Percentiles rank a stretch among this genome's conserved stretches.
Evolutionary conservation across 306 rosid species (phyloP).

Genomic region (Acacia confusa): DNA sequence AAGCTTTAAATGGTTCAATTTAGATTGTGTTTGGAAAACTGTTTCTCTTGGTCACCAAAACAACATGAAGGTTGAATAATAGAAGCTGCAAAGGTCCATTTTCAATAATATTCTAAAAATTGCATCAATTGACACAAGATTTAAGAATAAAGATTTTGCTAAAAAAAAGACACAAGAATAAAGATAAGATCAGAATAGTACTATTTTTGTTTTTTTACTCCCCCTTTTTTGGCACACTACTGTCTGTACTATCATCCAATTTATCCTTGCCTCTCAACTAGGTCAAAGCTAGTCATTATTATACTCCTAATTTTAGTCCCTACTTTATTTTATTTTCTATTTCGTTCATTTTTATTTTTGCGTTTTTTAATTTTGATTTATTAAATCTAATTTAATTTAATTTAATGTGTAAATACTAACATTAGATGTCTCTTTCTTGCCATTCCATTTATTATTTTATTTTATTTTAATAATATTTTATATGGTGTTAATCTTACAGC

Average conservation of each 20-base stretch:
- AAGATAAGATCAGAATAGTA: background rate
- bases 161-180: background rate
- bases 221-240: background rate
- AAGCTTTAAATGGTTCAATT: background rate
- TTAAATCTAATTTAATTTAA: background rate
- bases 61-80: background rate
- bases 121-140: background rate
- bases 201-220: background rate
- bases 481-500: background rate
- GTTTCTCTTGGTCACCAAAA: background rate
- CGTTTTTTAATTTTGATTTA: background rate
- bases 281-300: no score
- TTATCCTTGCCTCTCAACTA: background rate
- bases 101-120: background rate
- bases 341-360: background rate
- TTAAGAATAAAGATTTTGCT: background rate
- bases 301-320: background rate
- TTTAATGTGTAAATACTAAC: background rate
- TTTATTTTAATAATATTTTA: background rate
- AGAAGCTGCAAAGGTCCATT: background rate
- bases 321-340: background rate
- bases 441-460: background rate
- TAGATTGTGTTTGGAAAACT: background rate
- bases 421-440: background rate
- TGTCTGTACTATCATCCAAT: background rate